Conservation (phyloP, 495 filamentous ascomycete genomes). For the Neurospora discreta region DNA sequence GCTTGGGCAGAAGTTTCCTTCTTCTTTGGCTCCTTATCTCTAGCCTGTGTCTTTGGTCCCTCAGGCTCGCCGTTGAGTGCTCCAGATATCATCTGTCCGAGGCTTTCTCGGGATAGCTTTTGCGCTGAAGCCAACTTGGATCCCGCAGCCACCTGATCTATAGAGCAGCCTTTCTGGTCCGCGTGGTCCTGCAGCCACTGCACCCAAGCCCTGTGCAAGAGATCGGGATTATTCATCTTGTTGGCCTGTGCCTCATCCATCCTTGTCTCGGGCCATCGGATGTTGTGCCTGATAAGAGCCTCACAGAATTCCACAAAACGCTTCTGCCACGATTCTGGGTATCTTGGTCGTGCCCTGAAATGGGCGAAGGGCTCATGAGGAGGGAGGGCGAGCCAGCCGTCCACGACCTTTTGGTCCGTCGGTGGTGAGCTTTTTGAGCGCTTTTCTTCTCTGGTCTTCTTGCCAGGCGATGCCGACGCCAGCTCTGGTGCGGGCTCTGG, state of each 20-base stretch:
- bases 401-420: neutral
- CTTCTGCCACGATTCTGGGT: constrained; percentile 4
- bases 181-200: constrained; percentile 9
- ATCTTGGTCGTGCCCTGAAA: neutral
- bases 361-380: constrained; percentile 1
- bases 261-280: neutral
- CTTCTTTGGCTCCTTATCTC: neutral
- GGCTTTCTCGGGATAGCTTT: neutral
- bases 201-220: constrained; percentile 12
- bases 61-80: neutral
- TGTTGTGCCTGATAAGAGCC: constrained; percentile 3
- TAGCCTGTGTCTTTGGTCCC: neutral
- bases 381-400: constrained; percentile 1
- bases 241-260: neutral
- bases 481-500: neutral
- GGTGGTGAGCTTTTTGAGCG: neutral
- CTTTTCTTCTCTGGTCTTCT: neutral
- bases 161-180: neutral
- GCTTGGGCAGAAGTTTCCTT: neutral
- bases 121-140: neutral
- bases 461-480: neutral
- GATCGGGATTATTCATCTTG: constrained; percentile 6
- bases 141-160: neutral
- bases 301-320: constrained; percentile 11
- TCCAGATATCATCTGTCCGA: neutral